Base-by-base conservation (phyloP, 345 rosid species). In the Cardamine occulta region DNA sequence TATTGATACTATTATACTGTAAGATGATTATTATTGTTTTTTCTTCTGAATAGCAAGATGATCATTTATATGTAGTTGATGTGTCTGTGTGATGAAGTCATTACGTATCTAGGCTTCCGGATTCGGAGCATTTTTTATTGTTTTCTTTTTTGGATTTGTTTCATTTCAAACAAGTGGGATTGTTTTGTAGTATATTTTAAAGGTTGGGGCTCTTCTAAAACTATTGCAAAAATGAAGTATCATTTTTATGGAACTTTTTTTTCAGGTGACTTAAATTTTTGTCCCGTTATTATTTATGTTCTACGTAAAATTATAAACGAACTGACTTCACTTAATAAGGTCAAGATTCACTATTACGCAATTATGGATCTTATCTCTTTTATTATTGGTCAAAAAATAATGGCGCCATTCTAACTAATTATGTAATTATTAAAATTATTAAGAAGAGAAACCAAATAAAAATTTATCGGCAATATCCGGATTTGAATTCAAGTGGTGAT, bases 331-430 rank as follows among this genome's bases (percentile, higher is more conserved):
- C 61, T 54, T 69, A 76, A 69, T 69, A 69, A 76, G 63, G 64
- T 69, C 75, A 76, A 76, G 31, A 61, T 76, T 76, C 70, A 68
- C 64, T 69, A 69, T 69, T 62, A 76, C 63, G 73, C 58, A 69
- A 53, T 76, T 68, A 76, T 76, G 70, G 31, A 76, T 68, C 74
- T 68, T 67, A 67, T 75, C 74, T 52, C 62, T 75, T 68, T 61
- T 68, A 53, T 59, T 18, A 75, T 75, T 75, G 68, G 79, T 75
- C 74, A 37, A 75, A 51, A 37, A 75, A 51, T 68, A 35, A 68
- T 75, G 79, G 79, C 79, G 68, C 68, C 79, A 66, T 59, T 53
- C 26, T 49, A 66, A 66, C 61, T 58, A 61, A 66, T 17, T 65
- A 63, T 13, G 64, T 59, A 7, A 17, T 6, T 42, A 42, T 55